Evolutionary conservation across 2,329 filamentous ascomycete species (phyloP).

Genomic region (Ophiostoma fasciatum): DNA sequence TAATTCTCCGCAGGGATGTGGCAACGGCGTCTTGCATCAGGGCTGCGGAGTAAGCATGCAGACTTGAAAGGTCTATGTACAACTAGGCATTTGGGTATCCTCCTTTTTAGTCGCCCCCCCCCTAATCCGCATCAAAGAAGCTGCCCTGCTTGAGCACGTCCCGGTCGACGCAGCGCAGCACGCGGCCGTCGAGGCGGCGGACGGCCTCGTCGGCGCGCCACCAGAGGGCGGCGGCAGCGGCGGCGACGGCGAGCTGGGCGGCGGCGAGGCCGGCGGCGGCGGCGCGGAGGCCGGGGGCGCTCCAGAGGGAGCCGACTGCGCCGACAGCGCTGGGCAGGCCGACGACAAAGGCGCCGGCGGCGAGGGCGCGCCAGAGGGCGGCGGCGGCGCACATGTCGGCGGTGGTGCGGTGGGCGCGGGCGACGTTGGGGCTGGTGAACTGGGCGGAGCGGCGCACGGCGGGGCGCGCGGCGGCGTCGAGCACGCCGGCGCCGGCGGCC

Average conservation of each 20-base stretch:
- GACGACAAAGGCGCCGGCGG: slow-evolving; percentile 29
- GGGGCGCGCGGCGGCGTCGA: slow-evolving; percentile 27
- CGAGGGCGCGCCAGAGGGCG: slow-evolving; percentile 24
- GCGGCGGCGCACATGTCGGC: slow-evolving; percentile 33
- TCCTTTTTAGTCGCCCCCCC: no score
- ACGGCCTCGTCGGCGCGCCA: slow-evolving; percentile 27
- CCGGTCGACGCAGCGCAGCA: slow-evolving; percentile 32
- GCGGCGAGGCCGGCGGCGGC: slow-evolving; percentile 27
- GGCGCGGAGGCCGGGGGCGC: no score
- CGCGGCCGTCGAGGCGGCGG: slow-evolving; percentile 27
- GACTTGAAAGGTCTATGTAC: no score
- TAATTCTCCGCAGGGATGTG: no score
- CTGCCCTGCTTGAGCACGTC: slow-evolving; percentile 26
- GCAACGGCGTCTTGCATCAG: no score
- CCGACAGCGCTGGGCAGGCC: slow-evolving; percentile 23
- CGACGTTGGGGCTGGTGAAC: slow-evolving; percentile 32
- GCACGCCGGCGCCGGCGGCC: slow-evolving; percentile 25
- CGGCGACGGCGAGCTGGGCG: slow-evolving; percentile 25
- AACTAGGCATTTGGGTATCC: no score
- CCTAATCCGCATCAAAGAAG: slow-evolving; percentile 29
- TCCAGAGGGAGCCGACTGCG: no score
- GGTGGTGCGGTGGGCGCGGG: slow-evolving; percentile 29
- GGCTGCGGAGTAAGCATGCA: no score
- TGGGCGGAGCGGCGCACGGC: slow-evolving; percentile 31
- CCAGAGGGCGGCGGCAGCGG: slow-evolving; percentile 21